These are phyloP conservation scores for Dalbergia cochinchinensis DNA, from an alignment of 306 rosid species.

Conservation along the genomic window DNA sequence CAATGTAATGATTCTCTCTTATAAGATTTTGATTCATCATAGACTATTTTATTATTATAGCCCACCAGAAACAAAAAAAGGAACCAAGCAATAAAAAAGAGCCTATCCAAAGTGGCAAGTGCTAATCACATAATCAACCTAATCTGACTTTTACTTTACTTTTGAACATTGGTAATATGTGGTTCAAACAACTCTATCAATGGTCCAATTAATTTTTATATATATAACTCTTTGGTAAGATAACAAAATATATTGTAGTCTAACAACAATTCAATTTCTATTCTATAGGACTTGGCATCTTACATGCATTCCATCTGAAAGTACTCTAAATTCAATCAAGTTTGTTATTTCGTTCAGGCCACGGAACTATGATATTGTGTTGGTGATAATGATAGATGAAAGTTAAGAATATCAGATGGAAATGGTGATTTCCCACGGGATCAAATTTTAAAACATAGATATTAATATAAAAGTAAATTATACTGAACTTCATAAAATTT, in stretches of 20 bases:
- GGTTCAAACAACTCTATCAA: slow-evolving; percentile 40
- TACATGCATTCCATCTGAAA: slow-evolving; percentile 49
- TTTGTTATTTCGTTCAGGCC: slow-evolving; percentile 44
- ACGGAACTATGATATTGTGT: slow-evolving; percentile 50
- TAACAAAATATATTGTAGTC: neutral
- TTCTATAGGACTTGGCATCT: slow-evolving; percentile 35
- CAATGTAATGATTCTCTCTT: slow-evolving; percentile 62
- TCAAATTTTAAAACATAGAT: slow-evolving; percentile 23
- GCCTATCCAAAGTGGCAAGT: slow-evolving; percentile 46
- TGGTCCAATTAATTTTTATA: neutral
- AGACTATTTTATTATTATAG: slow-evolving; percentile 44
- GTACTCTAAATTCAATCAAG: slow-evolving; percentile 35
- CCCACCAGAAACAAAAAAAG: slow-evolving; percentile 41
- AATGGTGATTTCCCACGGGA: slow-evolving; percentile 52
- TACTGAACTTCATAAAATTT: no score
- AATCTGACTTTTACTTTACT: slow-evolving; percentile 47
- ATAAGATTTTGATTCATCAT: slow-evolving; percentile 53
- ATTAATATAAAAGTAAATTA: neutral
- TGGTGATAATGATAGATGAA: slow-evolving; percentile 51
- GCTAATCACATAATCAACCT: slow-evolving; percentile 51
- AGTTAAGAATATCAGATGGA: slow-evolving; percentile 48
- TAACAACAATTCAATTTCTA: slow-evolving; percentile 5
- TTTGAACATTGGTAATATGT: slow-evolving; percentile 43
- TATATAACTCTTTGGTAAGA: neutral
- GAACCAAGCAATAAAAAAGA: slow-evolving; percentile 43